Evolutionary conservation across 371 early-diverging fungal genomes (phyloP), one percentile per base, ranked within the genome.

Genomic region (Modicella reniformis): DNA sequence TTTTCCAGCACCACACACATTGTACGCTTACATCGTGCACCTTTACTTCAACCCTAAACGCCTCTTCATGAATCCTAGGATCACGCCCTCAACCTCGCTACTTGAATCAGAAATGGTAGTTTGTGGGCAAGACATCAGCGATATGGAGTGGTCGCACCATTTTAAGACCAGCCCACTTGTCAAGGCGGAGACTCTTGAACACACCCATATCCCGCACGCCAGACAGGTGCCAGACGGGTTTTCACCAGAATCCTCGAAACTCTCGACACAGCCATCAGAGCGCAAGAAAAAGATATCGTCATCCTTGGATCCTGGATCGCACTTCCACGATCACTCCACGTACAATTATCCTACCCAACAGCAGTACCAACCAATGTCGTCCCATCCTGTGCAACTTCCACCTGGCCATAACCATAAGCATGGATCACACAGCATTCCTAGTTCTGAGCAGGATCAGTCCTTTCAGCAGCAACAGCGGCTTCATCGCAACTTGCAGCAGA

Each of bases 381-480:
- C 32, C 32, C 32, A 13, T 12, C 32, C 54, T 1, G 32, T 33
- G 32, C n/a, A 30, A 5, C 3, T 19, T 19, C 17, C 44, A 17
- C 17, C 12, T 3, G 19, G 19, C 44, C 2, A 15, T 30, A 25
- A 8, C 25, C 9, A 30, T 49, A 34, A 47, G 44, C 25, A n/a
- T 51, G 58, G 32, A 15, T 21, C 40, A 7, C 26, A 12, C 37
- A 49, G 19, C 9, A 7, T 34, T 33, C 29, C 25, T 8, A 2
- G n/a, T 9, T 26, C 29, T 19, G 66, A 51, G 9, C 66, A 47
- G 26, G 52, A 59, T 21, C 37, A 65, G 10, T 34, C 50, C 9
- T 65, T 58, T 12, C 49, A 51, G 28, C 67, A 53, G 17, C 57
- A 52, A 19, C 67, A 57, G 32, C 59, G 41, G 6, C 23, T 50